Conservation (phyloP, 306 rosid genomes). For the Luffa acutangula region DNA sequence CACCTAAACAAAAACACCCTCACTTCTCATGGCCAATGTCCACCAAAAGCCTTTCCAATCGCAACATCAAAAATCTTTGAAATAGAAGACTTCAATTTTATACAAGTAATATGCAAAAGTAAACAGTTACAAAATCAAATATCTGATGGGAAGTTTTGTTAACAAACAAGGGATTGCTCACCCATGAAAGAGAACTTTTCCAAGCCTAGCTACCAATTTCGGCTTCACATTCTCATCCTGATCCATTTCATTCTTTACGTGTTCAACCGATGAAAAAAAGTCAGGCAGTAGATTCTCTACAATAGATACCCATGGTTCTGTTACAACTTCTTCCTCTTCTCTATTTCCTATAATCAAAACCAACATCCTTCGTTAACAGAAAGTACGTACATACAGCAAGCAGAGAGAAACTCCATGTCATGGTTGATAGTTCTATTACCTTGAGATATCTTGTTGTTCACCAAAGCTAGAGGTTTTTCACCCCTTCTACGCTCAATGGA, state of each 20-base stretch:
- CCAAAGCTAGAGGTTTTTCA: conserved; percentile 21
- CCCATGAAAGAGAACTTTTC: conserved; percentile 35
- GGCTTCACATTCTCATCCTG: conserved; percentile 8
- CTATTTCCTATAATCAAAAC: not conserved
- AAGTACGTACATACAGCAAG: not conserved
- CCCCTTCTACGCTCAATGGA: not conserved
- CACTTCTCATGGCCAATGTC: not conserved
- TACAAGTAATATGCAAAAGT: not conserved
- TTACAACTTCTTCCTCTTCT: not conserved
- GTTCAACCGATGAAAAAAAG: conserved; percentile 18
- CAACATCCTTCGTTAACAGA: not conserved
- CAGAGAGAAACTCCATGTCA: not conserved
- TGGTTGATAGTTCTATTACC: conserved; percentile 5
- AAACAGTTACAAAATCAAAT: not conserved
- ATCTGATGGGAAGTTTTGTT: not conserved
- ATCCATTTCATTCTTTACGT: conserved; percentile 12
- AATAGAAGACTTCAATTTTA: not conserved
- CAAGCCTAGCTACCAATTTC: conserved; percentile 28
- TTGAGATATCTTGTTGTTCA: not conserved
- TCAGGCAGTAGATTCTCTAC: conserved; percentile 22
- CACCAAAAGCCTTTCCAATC: not conserved
- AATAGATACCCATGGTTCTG: conserved; percentile 19
- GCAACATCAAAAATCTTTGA: too few relatives aligned
- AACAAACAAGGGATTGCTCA: not conserved
- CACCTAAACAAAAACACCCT: not conserved